Evolutionary conservation across 306 rosid genomes (phyloP), one percentile per base, ranked within the genome.

Genomic region (Rosa multiflora): DNA sequence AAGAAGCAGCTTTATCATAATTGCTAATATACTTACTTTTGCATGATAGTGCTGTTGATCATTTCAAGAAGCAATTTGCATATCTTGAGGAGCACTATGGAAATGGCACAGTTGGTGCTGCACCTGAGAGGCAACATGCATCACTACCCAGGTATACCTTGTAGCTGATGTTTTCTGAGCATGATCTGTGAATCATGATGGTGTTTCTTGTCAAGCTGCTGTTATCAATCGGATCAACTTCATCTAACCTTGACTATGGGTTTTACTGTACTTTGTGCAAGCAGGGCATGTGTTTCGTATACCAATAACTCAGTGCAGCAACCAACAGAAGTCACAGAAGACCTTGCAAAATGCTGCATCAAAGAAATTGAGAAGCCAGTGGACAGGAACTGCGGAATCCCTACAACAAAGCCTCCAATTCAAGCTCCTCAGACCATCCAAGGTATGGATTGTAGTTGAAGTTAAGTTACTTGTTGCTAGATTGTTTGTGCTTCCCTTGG

Each of bases 1-100:
- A 20, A 4, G 26, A 49, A 49, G 15, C 40, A 32, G 72, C 18
- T 39, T 15, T 37, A 43, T 72, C 70, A 9, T 42, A 53, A 61
- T 32, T 73, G 13, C 32, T 42, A 75, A 58, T 43, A 12, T 71
- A 23, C 42, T 21, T 47, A 5, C 76, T 59, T 81, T 82, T 48
- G 76, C 82, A 75, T 74, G 76, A 56, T 85, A 96, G 99, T 90
- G 99, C 96, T 56, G 99, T 95, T 82, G 99, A 95, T 77, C 99
- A 88, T 87, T 95, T 92, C 85, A 95, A 95, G 85, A 95, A 95
- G 90, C 99, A 95, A 85, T 95, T 95, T 88, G 97, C 99, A 73
- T 95, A 69, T 86, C 99, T 95, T 10, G 99, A 95, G 87, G 99
- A 92, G 86, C 97, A 92, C 85, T 91, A 92, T 11, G 97, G 97